Evolutionary conservation across 1,284 basidiomycete species (phyloP).

Genomic region (Wallemia mellicola): DNA sequence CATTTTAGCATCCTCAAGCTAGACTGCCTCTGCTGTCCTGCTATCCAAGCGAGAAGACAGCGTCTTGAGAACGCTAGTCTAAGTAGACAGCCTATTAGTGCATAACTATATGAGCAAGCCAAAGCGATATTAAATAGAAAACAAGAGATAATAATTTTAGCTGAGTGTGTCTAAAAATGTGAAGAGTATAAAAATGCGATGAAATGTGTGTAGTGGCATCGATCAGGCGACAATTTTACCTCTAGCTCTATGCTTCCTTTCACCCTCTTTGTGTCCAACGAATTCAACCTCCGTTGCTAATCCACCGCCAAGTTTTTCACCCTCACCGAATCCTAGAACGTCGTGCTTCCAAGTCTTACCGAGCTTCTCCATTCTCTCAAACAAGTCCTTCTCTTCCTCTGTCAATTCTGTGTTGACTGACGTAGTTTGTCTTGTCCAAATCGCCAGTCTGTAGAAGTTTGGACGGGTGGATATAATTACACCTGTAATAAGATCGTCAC

Average conservation of each 20-base stretch:
- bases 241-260: constrained; percentile 62
- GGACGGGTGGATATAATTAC: constrained; percentile 83
- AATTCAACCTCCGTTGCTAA: constrained; percentile 81
- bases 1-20: too few species aligned
- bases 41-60: too few species aligned
- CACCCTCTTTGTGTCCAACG: constrained; percentile 72
- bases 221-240: constrained; percentile 44
- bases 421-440: constrained; percentile 64
- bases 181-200: neutral
- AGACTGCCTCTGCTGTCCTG: too few species aligned
- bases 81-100: neutral
- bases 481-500: constrained; percentile 47
- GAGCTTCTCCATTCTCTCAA: constrained; percentile 38
- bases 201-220: too few species aligned
- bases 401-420: constrained; percentile 20
- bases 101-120: neutral
- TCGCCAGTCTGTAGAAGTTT: constrained; percentile 82
- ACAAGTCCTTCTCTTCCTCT: constrained; percentile 27
- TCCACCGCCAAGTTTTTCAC: constrained; percentile 42
- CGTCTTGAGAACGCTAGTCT: too few species aligned
- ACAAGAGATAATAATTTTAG: neutral
- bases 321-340: constrained; percentile 50
- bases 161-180: neutral
- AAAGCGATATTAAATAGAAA: neutral
- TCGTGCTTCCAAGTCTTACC: constrained; percentile 65